A percentile compares a stretch with the other conserved stretches of the same genome.
These are phyloP conservation scores for Zizania palustris DNA, from an alignment of 202 grass and related monocot genomes.

Conservation along the genomic window DNA sequence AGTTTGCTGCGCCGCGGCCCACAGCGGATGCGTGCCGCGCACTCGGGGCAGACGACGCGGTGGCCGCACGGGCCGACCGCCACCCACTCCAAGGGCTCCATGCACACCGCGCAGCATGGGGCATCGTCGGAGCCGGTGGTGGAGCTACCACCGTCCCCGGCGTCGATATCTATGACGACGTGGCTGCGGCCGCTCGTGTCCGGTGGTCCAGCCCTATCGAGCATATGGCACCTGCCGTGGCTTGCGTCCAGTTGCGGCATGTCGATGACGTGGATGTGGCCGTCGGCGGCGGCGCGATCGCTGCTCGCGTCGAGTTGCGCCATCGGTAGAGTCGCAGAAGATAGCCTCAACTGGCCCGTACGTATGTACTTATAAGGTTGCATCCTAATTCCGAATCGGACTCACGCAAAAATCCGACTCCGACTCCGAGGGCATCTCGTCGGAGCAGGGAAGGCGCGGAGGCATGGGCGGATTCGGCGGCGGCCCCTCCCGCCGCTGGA, in stretches of 20 bases:
- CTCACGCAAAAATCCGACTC: no score
- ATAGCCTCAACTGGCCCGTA: no score
- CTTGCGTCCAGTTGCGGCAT: neutral
- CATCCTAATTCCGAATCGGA: no score
- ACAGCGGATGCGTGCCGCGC: neutral
- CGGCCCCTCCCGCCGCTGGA: no score
- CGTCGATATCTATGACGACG: neutral
- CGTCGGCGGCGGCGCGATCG: neutral
- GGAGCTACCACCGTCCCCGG: neutral
- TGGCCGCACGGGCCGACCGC: constrained; percentile 16
- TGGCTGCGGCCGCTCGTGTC: neutral
- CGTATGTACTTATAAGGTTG: no score
- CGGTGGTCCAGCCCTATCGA: no score
- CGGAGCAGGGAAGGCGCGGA: no score
- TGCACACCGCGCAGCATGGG: constrained; percentile 5
- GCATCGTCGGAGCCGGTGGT: neutral
- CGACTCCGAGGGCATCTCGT: no score
- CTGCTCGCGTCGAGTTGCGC: neutral
- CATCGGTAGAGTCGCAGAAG: neutral
- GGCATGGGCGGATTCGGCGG: no score
- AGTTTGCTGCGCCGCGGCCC: no score
- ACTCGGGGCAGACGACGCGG: neutral
- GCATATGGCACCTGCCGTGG: no score
- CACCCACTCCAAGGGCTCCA: neutral
- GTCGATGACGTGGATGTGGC: neutral